Base-by-base conservation (phyloP, 306 rosid species). In the Vigna trinervia region DNA sequence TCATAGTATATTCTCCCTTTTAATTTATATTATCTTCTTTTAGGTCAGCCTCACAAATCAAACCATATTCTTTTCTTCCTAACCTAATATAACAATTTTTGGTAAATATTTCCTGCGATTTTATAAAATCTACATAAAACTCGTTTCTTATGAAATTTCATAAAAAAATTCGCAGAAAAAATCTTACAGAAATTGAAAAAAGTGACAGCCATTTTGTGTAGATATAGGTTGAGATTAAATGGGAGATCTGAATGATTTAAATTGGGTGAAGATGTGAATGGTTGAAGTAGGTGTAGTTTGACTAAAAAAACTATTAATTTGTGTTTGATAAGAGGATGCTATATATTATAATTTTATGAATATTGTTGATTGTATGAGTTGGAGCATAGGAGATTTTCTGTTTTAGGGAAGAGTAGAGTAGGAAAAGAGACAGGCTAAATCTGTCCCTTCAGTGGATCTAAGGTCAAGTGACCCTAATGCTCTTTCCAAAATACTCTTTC, bases 391-490 rank as follows among this genome's bases (percentile, higher is more conserved):
- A 57, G 59, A 38, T 39, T 75, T 65, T 46, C 38, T 58, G 19
- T 47, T 48, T 50, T 0, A 38, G 54, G 23, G 2, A 59, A 57
- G 19, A 52, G 8, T 30, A 28, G 0, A 62, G 20, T 76, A 43
- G 66, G 60, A 79, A 4, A 36, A 13, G 22, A 57, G 46, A 38
- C 32, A 71, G 39, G 38, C 52, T 28, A 61, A 81, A 74, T 54
- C 76, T 56, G 93, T 34, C 93, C 85, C 70, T 89, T 85, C 71
- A 52, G 81, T 67, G 70, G 60, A 62, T 66, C 70, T 50, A 74
- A 85, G 82, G 90, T 73, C 88, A 83, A 51, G 30, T 81, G 91
- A 38, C 96, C 79, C 86, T 81, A 56, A 64, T 69, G 36, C 5
- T 39, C 51, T 58, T 72, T 82, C 53, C 11, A 73, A 75, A 68